Base-by-base conservation (phyloP, 768 basidiomycete genomes). In the Rhodotorula diobovata region DNA sequence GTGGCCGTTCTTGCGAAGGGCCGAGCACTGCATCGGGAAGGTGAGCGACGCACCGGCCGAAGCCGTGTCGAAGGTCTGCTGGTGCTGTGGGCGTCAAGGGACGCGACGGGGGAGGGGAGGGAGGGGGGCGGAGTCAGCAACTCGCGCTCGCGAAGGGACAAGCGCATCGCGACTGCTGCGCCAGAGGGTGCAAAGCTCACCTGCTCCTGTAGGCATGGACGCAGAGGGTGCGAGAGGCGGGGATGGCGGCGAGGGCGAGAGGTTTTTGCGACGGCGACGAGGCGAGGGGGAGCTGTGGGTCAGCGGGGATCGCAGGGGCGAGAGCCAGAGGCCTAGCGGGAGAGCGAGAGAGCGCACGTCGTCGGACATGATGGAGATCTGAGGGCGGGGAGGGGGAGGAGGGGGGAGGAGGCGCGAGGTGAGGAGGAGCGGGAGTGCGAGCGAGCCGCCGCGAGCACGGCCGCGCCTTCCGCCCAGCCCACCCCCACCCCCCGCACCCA, bases 21-120 rank as follows among this genome's bases (percentile, higher is more conserved):
- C 93, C 81, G 95, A 98, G 84, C 96, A 98, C 85, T 84, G 82
- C 79, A 83, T 82, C 72, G 82, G 79, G 70, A 63, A 74, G 61
- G 70, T 78, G 72, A 73, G 70, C 50, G 79, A 78, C 35, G 78
- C 75, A 39, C 78, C 79, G 71, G 79, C 77, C 76, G 84, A 76
- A 55, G 53, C 74, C 54, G 54, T 34, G 72, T 77, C 76, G 76
- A 77, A 77, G 69, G 76, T 77, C 72, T 75, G 69, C 46, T 72
- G 30, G 74, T 75, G 74, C 73, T 74, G 66, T 30, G 58, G 34
- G 56, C 35, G 56, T 37, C 30, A n/a, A 57, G 8, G 25, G 21
- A 21, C 9, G 14, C 9, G 39, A 39, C 9, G 41, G 18, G 6
- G 41, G 41, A n/a, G 45, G 54, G 7, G 37, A 51, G 35, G 48